Percentiles rank a stretch among this genome's conserved stretches.
These are phyloP conservation scores for Candida sojae DNA, from an alignment of 1,139 yeast genomes.

Conservation along the genomic window DNA sequence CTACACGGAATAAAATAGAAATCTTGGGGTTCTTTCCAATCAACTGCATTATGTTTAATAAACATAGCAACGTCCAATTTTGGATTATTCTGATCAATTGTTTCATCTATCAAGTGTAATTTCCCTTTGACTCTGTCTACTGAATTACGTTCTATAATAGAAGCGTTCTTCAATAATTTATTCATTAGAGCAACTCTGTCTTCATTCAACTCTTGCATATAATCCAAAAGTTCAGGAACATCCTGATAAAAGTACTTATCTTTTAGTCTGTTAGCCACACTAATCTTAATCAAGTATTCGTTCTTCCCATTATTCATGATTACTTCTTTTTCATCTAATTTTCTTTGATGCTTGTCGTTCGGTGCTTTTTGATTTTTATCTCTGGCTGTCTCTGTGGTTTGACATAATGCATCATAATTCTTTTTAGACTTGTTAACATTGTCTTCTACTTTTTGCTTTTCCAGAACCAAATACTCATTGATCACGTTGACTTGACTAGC, in stretches of 20 bases:
- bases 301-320: conserved; percentile 90
- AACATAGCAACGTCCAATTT: conserved; percentile 85
- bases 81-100: conserved; percentile 73
- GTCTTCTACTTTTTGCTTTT: conserved; percentile 62
- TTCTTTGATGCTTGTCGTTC: conserved; percentile 60
- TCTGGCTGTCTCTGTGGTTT: conserved; percentile 77
- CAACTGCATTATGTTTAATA: conserved; percentile 74
- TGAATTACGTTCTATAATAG: conserved; percentile 61
- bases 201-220: conserved; percentile 83
- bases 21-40: conserved; percentile 88
- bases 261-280: conserved; percentile 84
- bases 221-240: conserved; percentile 86
- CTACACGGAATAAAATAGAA: conserved; percentile 84
- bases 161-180: conserved; percentile 65
- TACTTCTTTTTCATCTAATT: conserved; percentile 60
- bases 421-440: conserved; percentile 72
- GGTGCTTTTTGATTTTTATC: conserved; percentile 63
- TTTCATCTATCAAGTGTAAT: conserved; percentile 53
- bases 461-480: conserved; percentile 56
- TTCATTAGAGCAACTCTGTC: conserved; percentile 73
- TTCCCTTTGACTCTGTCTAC: conserved; percentile 54
- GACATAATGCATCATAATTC: conserved; percentile 77
- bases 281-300: conserved; percentile 75
- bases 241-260: conserved; percentile 94
- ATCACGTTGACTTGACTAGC: conserved; percentile 58